Evolutionary conservation across 2,329 filamentous ascomycete genomes (phyloP), one percentile per base, ranked within the genome.

Genomic region (Xylaria sp.): DNA sequence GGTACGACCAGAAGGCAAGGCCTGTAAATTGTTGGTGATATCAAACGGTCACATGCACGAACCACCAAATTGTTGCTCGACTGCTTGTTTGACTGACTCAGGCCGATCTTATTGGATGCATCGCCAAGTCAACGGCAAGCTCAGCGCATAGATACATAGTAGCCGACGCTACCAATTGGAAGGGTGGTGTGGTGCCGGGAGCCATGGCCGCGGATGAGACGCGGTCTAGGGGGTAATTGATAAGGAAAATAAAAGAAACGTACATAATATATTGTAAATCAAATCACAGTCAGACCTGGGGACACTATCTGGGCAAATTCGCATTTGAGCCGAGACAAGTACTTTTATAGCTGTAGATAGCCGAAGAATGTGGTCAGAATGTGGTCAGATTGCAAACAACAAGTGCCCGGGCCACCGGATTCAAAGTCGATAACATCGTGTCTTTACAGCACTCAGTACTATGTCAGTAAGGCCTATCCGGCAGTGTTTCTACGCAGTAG

Each of bases 181-280:
- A 38, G 19, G 31, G 31, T 33, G 8, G n/a, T 14, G 37, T 43
- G 40, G 43, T 19, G 25, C 28, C 19, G 19, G 43, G 33, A 50
- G 43, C 57, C 37, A 46, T 47, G 47, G 9, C 17, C 31, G 19
- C 12, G 19, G 28, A 42, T 55, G 53, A 33, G 53, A 57, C 53
- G 19, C 15, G 21, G 40, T 59, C 31, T 9, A n/a, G 19, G 12
- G 33, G 19, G 12, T 19, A 37, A 35, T 35, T 7, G 19, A 1
- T 1, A 28, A 14, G 14, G n/a, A 15, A 15, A 28, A 31, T 31
- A 31, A 31, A 31, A 31, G n/a, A n/a, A n/a, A n/a, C n/a, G n/a
- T n/a, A n/a, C n/a, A n/a, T n/a, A n/a, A n/a, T n/a, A n/a, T n/a
- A n/a, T n/a, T n/a, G n/a, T 8, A 4, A 15, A 12, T 15, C 11